phyloP scores from a whole-genome alignment of 192 early-diverging fungal genomes.

The Podila epigama region DNA sequence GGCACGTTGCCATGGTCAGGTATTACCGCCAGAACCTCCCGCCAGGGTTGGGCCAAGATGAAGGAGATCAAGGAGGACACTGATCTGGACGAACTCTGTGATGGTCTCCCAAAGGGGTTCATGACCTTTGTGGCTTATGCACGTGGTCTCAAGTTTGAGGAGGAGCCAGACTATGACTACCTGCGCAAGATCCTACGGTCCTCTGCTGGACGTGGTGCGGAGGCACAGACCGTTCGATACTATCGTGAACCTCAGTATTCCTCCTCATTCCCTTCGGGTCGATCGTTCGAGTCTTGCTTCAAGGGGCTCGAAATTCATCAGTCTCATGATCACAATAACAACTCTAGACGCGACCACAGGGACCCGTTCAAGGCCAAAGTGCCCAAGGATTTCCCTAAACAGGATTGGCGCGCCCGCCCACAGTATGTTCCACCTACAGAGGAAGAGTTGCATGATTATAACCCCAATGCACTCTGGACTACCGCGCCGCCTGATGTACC shows the following conservation, averaged over 20 bases:
- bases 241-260: constrained; percentile 4
- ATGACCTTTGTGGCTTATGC: constrained; percentile 74
- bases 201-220: constrained; percentile 29
- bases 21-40: constrained; percentile 79
- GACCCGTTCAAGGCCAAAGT: constrained; percentile 14
- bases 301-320: constrained; percentile 24
- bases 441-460: constrained; percentile 16
- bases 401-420: constrained; percentile 26
- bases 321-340: neutral
- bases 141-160: constrained; percentile 74
- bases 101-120: constrained; percentile 77
- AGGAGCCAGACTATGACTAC: constrained; percentile 83
- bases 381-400: constrained; percentile 14
- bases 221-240: constrained; percentile 41
- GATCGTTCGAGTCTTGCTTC: constrained; percentile 14
- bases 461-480: constrained; percentile 30
- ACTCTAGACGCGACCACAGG: constrained; percentile 1
- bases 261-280: neutral
- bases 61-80: constrained; percentile 81
- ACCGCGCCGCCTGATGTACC: constrained; percentile 33
- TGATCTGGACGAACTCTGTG: constrained; percentile 78
- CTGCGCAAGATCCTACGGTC: constrained; percentile 51
- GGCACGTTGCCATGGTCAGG: constrained; percentile 88
- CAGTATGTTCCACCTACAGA: constrained; percentile 18
- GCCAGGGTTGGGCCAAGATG: constrained; percentile 90